phyloP scores from a whole-genome alignment of 345 rosid genomes.

The Firmiana major region DNA sequence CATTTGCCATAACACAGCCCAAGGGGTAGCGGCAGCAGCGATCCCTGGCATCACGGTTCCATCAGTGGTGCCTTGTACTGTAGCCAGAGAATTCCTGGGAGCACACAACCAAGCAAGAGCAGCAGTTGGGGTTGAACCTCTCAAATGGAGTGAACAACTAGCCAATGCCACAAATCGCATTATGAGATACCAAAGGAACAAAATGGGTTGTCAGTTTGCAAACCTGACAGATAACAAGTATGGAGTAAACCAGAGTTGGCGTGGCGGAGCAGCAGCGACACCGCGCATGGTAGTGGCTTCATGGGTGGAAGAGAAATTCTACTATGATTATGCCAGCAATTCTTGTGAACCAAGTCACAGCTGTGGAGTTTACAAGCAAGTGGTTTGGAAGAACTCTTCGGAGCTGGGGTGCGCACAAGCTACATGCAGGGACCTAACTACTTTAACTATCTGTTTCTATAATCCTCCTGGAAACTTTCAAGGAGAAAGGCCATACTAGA shows the following conservation, averaged over 20 bases:
- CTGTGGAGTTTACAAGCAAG: conserved; percentile 81
- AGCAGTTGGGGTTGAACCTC: conserved; percentile 59
- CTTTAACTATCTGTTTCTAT: conserved; percentile 72
- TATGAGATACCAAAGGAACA: conserved; percentile 62
- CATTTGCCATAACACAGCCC: conserved; percentile 23
- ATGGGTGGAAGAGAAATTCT: conserved; percentile 73
- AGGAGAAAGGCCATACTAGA: conserved; percentile 75
- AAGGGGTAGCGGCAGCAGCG: conserved; percentile 10
- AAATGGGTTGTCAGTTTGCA: conserved; percentile 68
- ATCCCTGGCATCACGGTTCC: conserved; percentile 8
- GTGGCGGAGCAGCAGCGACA: conserved; percentile 40
- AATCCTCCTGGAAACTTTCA: conserved; percentile 76
- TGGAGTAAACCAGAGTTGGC: conserved; percentile 73
- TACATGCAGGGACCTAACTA: conserved; percentile 51
- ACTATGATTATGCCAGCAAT: conserved; percentile 52
- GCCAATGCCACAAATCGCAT: conserved; percentile 44
- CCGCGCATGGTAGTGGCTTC: conserved; percentile 60
- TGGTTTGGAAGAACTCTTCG: conserved; percentile 69
- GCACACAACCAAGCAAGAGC: conserved; percentile 80
- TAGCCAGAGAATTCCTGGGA: conserved; percentile 52
- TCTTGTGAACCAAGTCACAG: conserved; percentile 47
- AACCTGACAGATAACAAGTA: conserved; percentile 47
- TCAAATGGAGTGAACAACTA: conserved; percentile 60
- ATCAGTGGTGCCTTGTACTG: conserved; percentile 12
- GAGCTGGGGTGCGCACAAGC: conserved; percentile 78